Percentiles rank a stretch among this genome's conserved stretches.
phyloP scores from a whole-genome alignment of 2,329 filamentous ascomycete species.

The Plenodomus biglobosus region DNA sequence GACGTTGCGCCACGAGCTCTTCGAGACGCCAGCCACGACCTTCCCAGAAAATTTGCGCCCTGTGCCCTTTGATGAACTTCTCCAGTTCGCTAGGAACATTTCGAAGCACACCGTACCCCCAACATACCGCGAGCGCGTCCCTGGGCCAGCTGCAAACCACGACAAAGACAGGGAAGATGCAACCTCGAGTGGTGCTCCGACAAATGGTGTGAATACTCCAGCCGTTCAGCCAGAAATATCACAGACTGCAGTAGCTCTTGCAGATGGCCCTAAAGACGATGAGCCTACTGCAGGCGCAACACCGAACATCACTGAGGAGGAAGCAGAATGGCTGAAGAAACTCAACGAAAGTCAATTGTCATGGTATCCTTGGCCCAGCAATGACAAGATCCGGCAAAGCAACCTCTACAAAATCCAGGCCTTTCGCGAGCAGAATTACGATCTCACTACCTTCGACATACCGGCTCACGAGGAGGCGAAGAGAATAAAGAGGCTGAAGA shows the following conservation, averaged over 20 bases:
- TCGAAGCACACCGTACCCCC: constrained; percentile 77
- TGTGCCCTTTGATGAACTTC: constrained; percentile 71
- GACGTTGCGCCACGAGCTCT: constrained; percentile 71
- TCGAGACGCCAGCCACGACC: constrained; percentile 48
- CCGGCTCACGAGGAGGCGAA: constrained; percentile 26
- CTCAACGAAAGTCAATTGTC: constrained; percentile 29
- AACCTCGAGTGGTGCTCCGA: constrained; percentile 24
- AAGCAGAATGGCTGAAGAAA: constrained; percentile 40
- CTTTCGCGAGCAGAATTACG: constrained; percentile 24
- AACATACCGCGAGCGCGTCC: constrained; percentile 46
- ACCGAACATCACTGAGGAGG: constrained; percentile 31
- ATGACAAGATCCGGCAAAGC: constrained; percentile 68
- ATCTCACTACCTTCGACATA: constrained; percentile 25
- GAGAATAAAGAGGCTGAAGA: constrained; percentile 7
- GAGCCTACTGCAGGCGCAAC: constrained; percentile 11
- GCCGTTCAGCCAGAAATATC: constrained; percentile 26
- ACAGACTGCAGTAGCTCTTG: constrained; percentile 25
- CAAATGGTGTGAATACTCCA: constrained; percentile 35
- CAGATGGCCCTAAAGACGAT: constrained; percentile 17
- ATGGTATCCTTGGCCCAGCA: constrained; percentile 76
- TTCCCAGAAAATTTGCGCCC: constrained; percentile 47
- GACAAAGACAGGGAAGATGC: constrained; percentile 24
- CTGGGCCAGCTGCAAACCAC: constrained; percentile 17
- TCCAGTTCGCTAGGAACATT: constrained; percentile 77
- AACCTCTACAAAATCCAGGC: constrained; percentile 53